Evolutionary conservation across 441 rosid genomes (phyloP).

Genomic region (Jatropha podagrica): DNA sequence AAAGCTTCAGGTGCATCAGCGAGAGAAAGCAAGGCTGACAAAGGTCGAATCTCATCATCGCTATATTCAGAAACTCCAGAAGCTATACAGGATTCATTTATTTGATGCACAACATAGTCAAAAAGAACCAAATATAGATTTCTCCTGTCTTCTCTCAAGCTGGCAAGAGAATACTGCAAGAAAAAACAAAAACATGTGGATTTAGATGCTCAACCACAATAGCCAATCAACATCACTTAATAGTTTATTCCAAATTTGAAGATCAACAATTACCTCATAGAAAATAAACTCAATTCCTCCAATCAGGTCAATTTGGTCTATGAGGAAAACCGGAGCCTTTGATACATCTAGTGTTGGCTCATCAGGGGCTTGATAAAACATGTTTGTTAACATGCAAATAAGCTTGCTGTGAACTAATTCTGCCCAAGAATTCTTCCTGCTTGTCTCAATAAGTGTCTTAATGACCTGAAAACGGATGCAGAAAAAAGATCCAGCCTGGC

Average conservation of each 20-base stretch:
- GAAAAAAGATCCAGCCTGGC: slow-evolving; percentile 12
- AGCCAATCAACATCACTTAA: background rate
- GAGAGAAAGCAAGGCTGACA: slow-evolving; percentile 78
- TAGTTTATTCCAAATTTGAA: background rate
- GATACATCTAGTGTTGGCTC: slow-evolving; percentile 40
- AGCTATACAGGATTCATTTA: slow-evolving; percentile 74
- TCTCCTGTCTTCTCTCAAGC: slow-evolving; percentile 88
- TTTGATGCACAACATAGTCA: slow-evolving; percentile 84
- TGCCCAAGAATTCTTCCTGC: slow-evolving; percentile 95
- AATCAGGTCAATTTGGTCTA: slow-evolving; percentile 87
- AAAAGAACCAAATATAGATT: slow-evolving; percentile 87
- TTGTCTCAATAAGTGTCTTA: slow-evolving; percentile 64
- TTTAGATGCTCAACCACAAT: background rate
- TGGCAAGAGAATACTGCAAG: slow-evolving; percentile 89
- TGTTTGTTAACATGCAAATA: slow-evolving; percentile 81
- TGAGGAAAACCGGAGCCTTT: slow-evolving; percentile 59
- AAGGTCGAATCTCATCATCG: slow-evolving; percentile 88
- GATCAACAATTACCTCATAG: slow-evolving; percentile 55
- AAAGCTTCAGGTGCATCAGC: slow-evolving; percentile 98
- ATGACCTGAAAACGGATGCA: slow-evolving; percentile 60
- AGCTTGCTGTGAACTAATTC: slow-evolving; percentile 97
- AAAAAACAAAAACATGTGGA: slow-evolving; percentile 7
- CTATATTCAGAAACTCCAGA: slow-evolving; percentile 86
- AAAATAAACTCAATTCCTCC: slow-evolving; percentile 96
- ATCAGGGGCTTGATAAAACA: slow-evolving; percentile 80